phyloP scores from a whole-genome alignment of 2,329 filamentous ascomycete genomes.

The Fusarium sp. region DNA sequence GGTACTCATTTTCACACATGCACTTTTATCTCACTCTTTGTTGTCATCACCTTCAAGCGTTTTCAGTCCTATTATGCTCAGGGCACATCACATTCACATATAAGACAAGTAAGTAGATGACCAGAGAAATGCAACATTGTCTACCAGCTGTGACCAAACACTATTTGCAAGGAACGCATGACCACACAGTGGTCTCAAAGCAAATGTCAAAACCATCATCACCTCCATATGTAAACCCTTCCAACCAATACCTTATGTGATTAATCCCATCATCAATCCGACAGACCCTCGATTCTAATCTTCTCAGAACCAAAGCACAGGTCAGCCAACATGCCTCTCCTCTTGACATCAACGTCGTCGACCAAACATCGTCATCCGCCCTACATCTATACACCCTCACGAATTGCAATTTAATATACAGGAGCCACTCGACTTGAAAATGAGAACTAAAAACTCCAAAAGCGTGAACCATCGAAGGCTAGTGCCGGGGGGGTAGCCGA shows the following conservation, averaged over 20 bases:
- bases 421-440: conserved; percentile 9
- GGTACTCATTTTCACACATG: not conserved
- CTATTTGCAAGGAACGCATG: conserved; percentile 13
- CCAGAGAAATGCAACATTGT: conserved; percentile 4
- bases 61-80: too few species aligned
- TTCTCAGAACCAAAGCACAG: not conserved
- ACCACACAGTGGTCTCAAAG: conserved; percentile 3
- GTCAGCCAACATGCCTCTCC: conserved; percentile 2
- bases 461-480: conserved; percentile 1
- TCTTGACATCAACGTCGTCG: conserved; percentile 5
- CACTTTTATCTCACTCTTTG: not conserved
- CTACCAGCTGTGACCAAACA: conserved; percentile 18
- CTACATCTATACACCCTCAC: conserved; percentile 4
- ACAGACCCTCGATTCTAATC: not conserved
- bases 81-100: not conserved
- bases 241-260: conserved; percentile 19
- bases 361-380: not conserved
- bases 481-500: not conserved
- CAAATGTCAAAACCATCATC: conserved; percentile 14
- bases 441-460: not conserved
- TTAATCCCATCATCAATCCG: conserved; percentile 15
- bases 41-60: not conserved
- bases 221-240: conserved; percentile 14
- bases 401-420: conserved; percentile 37
- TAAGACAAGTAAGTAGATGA: not conserved